Base-by-base conservation (phyloP, 305 asterid genomes). In the Andrographis paniculata region DNA sequence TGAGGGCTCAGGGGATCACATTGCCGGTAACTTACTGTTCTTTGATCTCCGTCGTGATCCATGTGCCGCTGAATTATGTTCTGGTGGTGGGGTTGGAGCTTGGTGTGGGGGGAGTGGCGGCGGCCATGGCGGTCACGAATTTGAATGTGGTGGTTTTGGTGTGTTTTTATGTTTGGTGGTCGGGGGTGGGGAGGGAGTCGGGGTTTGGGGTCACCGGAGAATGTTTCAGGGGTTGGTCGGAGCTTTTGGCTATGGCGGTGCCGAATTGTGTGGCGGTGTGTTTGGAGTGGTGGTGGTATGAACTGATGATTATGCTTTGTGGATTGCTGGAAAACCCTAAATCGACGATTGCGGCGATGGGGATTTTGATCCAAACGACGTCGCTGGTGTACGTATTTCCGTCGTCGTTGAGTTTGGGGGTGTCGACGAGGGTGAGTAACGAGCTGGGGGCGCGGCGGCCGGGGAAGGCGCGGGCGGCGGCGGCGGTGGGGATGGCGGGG, bases 201-300 rank as follows among this genome's bases (percentile, higher is more conserved):
- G 67, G 78, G 78, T 61, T 28, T 14, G 56, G 63, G 1, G 14
- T 71, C 17, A 67, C 78, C 2, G 52, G 42, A 23, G 74, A 71
- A 18, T 63, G 74, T 19, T 37, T 71, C 3, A 67, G 35, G 39
- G 78, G 63, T 12, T 71, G 78, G 78, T 63, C 60, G 53, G 40
- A 60, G 6, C 62, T 63, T 10, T 40, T 67, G 20, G 46, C 60
- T 55, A 61, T 71, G 36, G 71, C 78, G 14, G 60, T 71, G 17
- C 74, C 74, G 6, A 71, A 71, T 61, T 71, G 78, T 58, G 44
- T 71, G 52, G 67, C 78, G 13, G 80, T 76, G 0, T 76, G 84
- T 10, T 23, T 76, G 7, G 84, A 76, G 40, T 76, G 84, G 84
- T 76, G 84, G 84, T 76, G 84, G 84, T 76, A 76, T 17, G 84